Percentiles rank a stretch among this genome's conserved stretches.
phyloP scores from a whole-genome alignment of 805 yeast species.

The Torulaspora gathmanii region DNA sequence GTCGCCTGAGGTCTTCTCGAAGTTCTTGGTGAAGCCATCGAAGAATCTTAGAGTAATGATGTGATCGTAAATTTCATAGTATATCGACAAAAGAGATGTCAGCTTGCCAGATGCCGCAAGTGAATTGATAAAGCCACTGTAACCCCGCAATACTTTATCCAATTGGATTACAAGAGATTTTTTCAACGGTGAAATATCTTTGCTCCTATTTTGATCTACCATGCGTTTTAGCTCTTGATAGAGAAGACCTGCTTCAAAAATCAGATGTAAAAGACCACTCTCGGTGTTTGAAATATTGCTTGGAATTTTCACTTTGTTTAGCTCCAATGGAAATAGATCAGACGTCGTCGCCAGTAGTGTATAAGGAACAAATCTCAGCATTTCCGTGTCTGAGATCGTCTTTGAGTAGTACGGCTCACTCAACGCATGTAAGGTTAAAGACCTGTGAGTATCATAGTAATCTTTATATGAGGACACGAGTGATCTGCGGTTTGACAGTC shows the following conservation, averaged over 20 bases:
- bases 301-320: constrained; percentile 44
- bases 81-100: constrained; percentile 30
- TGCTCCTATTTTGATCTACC: constrained; percentile 29
- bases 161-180: constrained; percentile 56
- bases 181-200: constrained; percentile 47
- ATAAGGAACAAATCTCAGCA: constrained; percentile 47
- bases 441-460: constrained; percentile 7
- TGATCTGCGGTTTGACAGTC: constrained; percentile 38
- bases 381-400: constrained; percentile 38
- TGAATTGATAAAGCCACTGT: constrained; percentile 42
- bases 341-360: constrained; percentile 62
- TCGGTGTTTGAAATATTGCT: constrained; percentile 49
- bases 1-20: constrained; percentile 39
- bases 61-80: constrained; percentile 44
- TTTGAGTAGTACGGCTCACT: constrained; percentile 34
- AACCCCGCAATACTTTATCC: constrained; percentile 40
- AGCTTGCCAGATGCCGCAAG: constrained; percentile 39
- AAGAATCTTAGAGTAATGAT: constrained; percentile 56
- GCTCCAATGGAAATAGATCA: constrained; percentile 45
- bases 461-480: constrained; percentile 29
- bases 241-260: constrained; percentile 70
- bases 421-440: constrained; percentile 20
- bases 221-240: constrained; percentile 44
- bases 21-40: constrained; percentile 39
- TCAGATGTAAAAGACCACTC: constrained; percentile 48